phyloP scores from a whole-genome alignment of 1,284 basidiomycete species.

The Puccinia coronata region DNA sequence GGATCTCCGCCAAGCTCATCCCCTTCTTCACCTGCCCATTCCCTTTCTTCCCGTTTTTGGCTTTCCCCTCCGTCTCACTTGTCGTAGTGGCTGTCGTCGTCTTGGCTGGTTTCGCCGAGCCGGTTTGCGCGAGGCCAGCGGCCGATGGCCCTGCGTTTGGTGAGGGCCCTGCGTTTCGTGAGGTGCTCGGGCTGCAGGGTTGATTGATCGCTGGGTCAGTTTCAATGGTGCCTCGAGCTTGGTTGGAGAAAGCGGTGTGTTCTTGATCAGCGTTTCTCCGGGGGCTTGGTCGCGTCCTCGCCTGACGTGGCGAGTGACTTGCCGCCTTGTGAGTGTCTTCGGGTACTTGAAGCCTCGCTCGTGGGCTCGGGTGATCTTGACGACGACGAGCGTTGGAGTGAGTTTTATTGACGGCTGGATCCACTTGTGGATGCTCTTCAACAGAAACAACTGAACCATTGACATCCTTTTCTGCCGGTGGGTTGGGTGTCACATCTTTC shows the following conservation, averaged over 20 bases:
- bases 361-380: neutral
- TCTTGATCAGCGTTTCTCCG: neutral
- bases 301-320: neutral
- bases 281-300: neutral
- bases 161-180: neutral
- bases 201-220: neutral
- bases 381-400: neutral
- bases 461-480: neutral
- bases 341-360: neutral
- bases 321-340: neutral
- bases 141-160: neutral
- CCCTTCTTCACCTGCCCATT: neutral
- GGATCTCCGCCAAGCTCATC: constrained; percentile 20
- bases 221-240: neutral
- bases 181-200: neutral
- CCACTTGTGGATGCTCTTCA: neutral
- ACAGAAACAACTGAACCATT: neutral
- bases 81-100: neutral
- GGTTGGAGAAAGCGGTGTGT: neutral
- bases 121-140: neutral
- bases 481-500: neutral
- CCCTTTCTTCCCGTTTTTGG: neutral
- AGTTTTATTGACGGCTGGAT: neutral
- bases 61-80: no score
- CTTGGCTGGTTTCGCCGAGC: neutral